Conservation (phyloP, 2,329 filamentous ascomycete genomes). For the Rhexocercosporidium sp. region DNA sequence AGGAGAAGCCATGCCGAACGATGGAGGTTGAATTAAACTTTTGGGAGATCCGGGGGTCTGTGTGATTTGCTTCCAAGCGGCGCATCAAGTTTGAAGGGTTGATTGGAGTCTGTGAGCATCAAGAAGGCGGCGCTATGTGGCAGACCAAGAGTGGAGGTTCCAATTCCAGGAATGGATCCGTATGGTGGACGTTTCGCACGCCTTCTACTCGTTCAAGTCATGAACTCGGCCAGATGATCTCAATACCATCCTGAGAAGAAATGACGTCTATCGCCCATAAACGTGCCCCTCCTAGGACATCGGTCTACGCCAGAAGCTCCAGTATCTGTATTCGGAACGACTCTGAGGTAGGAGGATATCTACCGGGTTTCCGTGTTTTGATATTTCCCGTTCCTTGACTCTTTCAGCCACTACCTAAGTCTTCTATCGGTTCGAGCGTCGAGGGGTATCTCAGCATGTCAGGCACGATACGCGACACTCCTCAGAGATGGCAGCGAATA, state of each 20-base stretch:
- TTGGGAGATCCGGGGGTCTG: slow-evolving; percentile 6
- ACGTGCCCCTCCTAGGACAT: neutral
- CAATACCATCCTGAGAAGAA: neutral
- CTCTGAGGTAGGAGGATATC: too few relatives aligned
- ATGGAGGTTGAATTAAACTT: slow-evolving; percentile 29
- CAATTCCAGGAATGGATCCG: neutral
- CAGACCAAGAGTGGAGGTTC: neutral
- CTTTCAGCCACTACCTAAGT: neutral
- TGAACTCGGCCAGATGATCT: neutral
- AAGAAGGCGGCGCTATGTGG: neutral
- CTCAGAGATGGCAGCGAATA: neutral
- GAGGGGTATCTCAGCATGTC: neutral
- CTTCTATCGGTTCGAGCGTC: neutral
- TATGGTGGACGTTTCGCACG: neutral
- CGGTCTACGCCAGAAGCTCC: neutral
- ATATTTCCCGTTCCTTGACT: neutral
- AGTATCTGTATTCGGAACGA: neutral
- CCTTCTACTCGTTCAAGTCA: neutral
- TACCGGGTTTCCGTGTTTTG: neutral
- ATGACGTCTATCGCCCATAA: too few relatives aligned
- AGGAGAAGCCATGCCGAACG: neutral
- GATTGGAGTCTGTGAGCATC: neutral
- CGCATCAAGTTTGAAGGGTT: neutral
- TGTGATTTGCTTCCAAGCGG: neutral
- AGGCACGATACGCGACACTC: neutral